Percentiles rank a stretch among this genome's conserved stretches.
Conservation (phyloP, 2,329 filamentous ascomycete genomes). For the Exophiala sp. region DNA sequence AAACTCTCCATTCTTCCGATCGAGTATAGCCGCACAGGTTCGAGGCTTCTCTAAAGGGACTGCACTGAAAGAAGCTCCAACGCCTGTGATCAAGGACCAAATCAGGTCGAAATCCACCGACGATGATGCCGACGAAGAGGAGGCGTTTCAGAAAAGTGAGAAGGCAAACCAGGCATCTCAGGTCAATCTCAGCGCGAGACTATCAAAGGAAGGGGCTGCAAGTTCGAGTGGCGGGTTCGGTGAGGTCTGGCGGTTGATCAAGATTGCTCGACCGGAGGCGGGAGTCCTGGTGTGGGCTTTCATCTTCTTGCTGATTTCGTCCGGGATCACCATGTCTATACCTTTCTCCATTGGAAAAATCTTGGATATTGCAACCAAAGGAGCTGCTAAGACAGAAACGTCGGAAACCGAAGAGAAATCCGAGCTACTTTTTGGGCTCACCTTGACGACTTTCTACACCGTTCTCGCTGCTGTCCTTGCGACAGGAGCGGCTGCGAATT, state of each 20-base stretch:
- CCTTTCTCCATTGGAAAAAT: conserved; percentile 97
- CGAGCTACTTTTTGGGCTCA: conserved; percentile 73
- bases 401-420: conserved; percentile 50
- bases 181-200: conserved; percentile 79
- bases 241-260: conserved; percentile 83
- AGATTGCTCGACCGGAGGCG: conserved; percentile 81
- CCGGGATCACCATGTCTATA: conserved; percentile 89
- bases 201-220: conserved; percentile 72
- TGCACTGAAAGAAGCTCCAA: conserved; percentile 20
- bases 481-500: conserved; percentile 84
- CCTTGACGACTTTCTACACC: conserved; percentile 81
- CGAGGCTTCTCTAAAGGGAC: conserved; percentile 19
- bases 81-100: conserved; percentile 23
- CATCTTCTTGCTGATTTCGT: conserved; percentile 80
- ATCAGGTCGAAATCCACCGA: conserved; percentile 43
- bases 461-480: conserved; percentile 73
- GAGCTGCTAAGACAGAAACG: conserved; percentile 42
- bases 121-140: conserved; percentile 49
- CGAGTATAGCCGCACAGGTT: conserved; percentile 13
- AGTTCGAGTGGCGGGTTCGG: conserved; percentile 58
- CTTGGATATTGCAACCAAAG: conserved; percentile 81
- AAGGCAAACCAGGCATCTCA: conserved; percentile 83
- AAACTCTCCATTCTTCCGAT: neutral
- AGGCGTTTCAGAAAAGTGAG: conserved; percentile 67
- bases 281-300: conserved; percentile 76